These are phyloP conservation scores for Claviceps paspali DNA, from an alignment of 2,329 filamentous ascomycete genomes.

Conservation along the genomic window DNA sequence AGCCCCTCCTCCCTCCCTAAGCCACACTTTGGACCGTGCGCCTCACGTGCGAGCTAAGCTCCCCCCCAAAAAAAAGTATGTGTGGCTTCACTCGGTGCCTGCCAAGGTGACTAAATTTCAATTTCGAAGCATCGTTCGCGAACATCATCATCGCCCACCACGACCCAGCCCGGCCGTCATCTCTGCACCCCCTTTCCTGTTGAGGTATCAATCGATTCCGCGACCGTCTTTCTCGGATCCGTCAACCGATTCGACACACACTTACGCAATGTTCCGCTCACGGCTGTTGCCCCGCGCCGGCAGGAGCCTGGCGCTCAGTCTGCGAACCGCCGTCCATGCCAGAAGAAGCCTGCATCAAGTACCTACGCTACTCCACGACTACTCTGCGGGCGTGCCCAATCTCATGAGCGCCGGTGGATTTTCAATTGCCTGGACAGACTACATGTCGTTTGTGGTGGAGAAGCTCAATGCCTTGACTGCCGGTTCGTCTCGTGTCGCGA, in stretches of 20 bases:
- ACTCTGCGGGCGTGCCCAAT: slow-evolving; percentile 43
- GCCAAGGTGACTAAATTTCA: background rate
- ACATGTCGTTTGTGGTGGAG: slow-evolving; percentile 59
- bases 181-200: background rate
- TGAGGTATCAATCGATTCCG: too few species aligned
- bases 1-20: too few species aligned
- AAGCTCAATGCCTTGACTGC: slow-evolving; percentile 61
- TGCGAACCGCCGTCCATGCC: slow-evolving; percentile 18
- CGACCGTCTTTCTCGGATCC: too few species aligned
- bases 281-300: slow-evolving; percentile 34
- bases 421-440: slow-evolving; percentile 65
- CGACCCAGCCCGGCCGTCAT: background rate
- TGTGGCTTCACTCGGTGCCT: too few species aligned
- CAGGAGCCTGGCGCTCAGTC: slow-evolving; percentile 20
- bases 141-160: background rate
- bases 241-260: background rate
- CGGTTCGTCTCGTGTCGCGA: slow-evolving; percentile 38
- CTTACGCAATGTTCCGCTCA: slow-evolving; percentile 31
- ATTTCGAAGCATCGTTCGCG: background rate
- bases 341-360: slow-evolving; percentile 31
- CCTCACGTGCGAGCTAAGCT: background rate
- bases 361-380: slow-evolving; percentile 30
- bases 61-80: too few species aligned
- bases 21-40: too few species aligned
- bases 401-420: slow-evolving; percentile 58